phyloP scores from a whole-genome alignment of 495 filamentous ascomycete genomes.

The Chaetomium cochliodes region DNA sequence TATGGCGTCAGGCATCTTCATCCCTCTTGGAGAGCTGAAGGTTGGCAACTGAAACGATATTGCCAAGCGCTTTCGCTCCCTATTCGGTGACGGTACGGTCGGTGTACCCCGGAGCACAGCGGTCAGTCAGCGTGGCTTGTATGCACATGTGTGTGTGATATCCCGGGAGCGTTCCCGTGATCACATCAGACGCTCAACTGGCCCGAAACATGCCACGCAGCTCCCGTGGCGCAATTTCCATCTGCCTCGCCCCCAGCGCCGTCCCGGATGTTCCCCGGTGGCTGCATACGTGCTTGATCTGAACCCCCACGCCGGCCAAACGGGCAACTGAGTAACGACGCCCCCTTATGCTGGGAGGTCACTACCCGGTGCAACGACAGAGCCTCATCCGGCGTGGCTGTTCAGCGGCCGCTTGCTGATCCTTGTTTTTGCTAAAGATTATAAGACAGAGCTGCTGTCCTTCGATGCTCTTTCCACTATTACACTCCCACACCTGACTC shows the following conservation, averaged over 20 bases:
- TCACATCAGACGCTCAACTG: constrained; percentile 11
- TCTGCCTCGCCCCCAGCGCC: neutral
- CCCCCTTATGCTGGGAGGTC: neutral
- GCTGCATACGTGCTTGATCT: constrained; percentile 2
- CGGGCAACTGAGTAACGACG: constrained; percentile 12
- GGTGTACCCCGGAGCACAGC: constrained; percentile 5
- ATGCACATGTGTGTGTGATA: too few species aligned
- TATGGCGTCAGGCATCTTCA: constrained; percentile 8
- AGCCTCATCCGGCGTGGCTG: constrained; percentile 8
- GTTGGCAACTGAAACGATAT: neutral
- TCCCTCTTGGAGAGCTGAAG: neutral
- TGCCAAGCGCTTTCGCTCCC: neutral
- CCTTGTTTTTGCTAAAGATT: neutral
- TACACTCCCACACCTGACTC: neutral
- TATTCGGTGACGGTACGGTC: neutral
- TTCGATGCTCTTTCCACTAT: neutral
- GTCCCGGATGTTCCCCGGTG: constrained; percentile 8
- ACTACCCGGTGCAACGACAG: neutral
- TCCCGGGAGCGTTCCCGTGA: constrained; percentile 6
- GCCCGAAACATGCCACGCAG: constrained; percentile 19
- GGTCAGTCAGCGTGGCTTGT: too few species aligned
- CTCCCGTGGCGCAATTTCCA: constrained; percentile 10
- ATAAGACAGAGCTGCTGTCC: neutral
- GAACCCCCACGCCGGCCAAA: constrained; percentile 20
- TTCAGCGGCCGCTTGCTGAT: constrained; percentile 1